A percentile compares a stretch with the other conserved stretches of the same genome.
Evolutionary conservation across 495 filamentous ascomycete genomes (phyloP).

Genomic region (Rhypophila decipiens): DNA sequence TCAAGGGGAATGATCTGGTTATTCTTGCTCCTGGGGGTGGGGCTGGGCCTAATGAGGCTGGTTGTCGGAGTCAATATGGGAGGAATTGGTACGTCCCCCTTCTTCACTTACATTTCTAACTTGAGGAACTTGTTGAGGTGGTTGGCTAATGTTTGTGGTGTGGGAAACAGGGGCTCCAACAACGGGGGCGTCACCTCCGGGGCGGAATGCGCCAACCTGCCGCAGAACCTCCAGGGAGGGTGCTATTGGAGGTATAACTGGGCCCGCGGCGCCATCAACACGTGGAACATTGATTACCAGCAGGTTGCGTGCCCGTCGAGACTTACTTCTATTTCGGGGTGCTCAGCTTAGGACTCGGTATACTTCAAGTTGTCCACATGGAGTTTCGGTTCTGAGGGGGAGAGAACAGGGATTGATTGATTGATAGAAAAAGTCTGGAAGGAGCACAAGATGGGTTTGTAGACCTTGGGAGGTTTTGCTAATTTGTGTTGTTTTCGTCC

Average conservation of each 20-base stretch:
- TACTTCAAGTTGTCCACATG: no score
- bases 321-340: constrained; percentile 18
- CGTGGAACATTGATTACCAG: constrained; percentile 18
- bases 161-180: constrained; percentile 39
- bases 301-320: constrained; percentile 14
- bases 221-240: constrained; percentile 40
- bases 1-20: constrained; percentile 7
- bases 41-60: constrained; percentile 6
- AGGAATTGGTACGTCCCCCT: constrained; percentile 3
- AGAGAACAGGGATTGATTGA: no score
- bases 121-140: no score
- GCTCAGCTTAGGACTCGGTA: constrained; percentile 6
- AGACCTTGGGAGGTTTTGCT: no score
- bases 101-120: not conserved
- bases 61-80: constrained; percentile 12
- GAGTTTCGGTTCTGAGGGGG: no score
- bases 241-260: constrained; percentile 52
- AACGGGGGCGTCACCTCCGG: constrained; percentile 41
- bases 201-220: constrained; percentile 39
- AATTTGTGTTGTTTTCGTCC: no score
- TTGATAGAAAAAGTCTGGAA: no score
- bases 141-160: not conserved
- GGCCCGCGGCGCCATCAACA: constrained; percentile 19
- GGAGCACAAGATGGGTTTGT: no score
- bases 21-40: constrained; percentile 13